A percentile compares a stretch with the other conserved stretches of the same genome.
These are phyloP conservation scores for Ochetophila trinervis DNA, from an alignment of 306 rosid species.

Conservation along the genomic window DNA sequence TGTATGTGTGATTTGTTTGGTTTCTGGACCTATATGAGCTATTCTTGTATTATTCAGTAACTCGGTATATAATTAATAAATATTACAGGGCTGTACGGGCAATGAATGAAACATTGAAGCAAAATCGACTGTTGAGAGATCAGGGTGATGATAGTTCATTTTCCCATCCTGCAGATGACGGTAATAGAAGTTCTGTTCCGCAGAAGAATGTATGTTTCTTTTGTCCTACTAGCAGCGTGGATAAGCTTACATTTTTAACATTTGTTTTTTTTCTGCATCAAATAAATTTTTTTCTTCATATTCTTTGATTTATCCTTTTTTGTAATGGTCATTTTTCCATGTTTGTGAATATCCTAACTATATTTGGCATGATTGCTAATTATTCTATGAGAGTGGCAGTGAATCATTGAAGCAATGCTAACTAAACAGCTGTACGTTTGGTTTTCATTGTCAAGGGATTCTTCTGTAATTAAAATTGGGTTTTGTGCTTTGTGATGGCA, in stretches of 20 bases:
- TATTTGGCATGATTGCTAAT: background rate
- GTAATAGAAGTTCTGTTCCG: conserved; percentile 31
- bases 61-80: conserved; percentile 24
- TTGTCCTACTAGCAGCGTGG: conserved; percentile 4
- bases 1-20: background rate
- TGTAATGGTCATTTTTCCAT: background rate
- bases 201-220: conserved; percentile 46
- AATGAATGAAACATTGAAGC: conserved; percentile 97
- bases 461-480: background rate
- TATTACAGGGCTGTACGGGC: conserved; percentile 87
- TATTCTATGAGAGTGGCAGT: background rate
- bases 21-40: background rate
- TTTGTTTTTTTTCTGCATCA: background rate
- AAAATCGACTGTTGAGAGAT: conserved; percentile 75
- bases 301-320: background rate
- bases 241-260: background rate
- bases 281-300: background rate
- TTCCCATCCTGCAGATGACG: conserved; percentile 49
- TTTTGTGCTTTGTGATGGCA: background rate
- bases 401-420: background rate
- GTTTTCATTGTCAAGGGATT: background rate
- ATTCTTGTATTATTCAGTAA: conserved; percentile 15
- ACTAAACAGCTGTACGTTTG: background rate
- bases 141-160: conserved; percentile 60
- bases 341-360: background rate